Evolutionary conservation across 2,329 filamentous ascomycete species (phyloP).

Genomic region (Tolypocladium inflatum): DNA sequence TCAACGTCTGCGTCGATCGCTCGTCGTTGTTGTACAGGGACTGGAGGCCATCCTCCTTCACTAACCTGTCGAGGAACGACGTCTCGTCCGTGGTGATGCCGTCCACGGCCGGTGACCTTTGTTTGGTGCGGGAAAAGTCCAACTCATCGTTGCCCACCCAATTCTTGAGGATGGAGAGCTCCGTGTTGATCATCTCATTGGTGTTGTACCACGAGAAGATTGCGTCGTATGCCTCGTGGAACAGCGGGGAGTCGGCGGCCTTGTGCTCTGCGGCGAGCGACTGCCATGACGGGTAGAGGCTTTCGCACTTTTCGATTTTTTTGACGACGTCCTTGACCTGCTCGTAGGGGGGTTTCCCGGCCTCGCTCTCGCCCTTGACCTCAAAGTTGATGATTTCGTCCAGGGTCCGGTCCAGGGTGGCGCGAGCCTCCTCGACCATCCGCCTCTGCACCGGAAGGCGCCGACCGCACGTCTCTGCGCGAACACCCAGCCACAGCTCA

Average conservation of each 20-base stretch:
- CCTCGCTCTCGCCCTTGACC: slow-evolving; percentile 88
- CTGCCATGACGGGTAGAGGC: slow-evolving; percentile 71
- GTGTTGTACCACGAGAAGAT: slow-evolving; percentile 97
- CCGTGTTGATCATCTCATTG: slow-evolving; percentile 89
- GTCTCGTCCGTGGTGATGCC: slow-evolving; percentile 76
- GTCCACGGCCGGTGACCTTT: slow-evolving; percentile 52
- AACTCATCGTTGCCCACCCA: slow-evolving; percentile 97
- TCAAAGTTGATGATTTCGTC: slow-evolving; percentile 89
- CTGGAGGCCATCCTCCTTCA: slow-evolving; percentile 92
- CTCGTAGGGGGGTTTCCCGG: slow-evolving; percentile 75
- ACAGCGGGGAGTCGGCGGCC: slow-evolving; percentile 64
- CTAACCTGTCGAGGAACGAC: slow-evolving; percentile 84
- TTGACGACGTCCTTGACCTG: slow-evolving; percentile 85
- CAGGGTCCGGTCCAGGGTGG: slow-evolving; percentile 61
- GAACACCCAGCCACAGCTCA: slow-evolving; percentile 81
- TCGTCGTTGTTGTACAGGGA: slow-evolving; percentile 71
- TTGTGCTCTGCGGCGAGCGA: slow-evolving; percentile 69
- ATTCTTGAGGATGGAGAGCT: slow-evolving; percentile 80
- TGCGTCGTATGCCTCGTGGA: slow-evolving; percentile 74
- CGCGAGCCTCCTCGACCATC: slow-evolving; percentile 76
- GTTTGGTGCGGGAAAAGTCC: slow-evolving; percentile 72
- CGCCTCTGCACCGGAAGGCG: slow-evolving; percentile 77
- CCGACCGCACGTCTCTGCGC: slow-evolving; percentile 75
- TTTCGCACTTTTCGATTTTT: slow-evolving; percentile 84
- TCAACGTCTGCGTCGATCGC: slow-evolving; percentile 31